Evolutionary conservation across 1,139 yeast species (phyloP).

Genomic region (Suhomyces maxii): DNA sequence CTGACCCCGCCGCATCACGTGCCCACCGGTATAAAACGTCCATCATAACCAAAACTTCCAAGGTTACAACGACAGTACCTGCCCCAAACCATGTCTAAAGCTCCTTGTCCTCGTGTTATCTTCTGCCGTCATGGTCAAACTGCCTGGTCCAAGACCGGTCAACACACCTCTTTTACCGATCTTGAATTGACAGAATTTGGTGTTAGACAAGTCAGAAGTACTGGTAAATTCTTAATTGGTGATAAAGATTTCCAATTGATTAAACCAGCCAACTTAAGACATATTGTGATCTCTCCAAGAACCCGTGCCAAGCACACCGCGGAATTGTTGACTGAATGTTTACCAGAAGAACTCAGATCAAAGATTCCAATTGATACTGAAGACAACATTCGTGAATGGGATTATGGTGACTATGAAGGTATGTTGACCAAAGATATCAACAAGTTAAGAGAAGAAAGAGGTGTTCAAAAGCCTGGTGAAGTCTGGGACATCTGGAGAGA

Average conservation of each 20-base stretch:
- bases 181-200: slow-evolving; percentile 77
- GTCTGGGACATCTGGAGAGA: slow-evolving; percentile 88
- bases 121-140: slow-evolving; percentile 90
- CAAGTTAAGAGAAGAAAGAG: slow-evolving; percentile 57
- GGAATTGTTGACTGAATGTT: slow-evolving; percentile 50
- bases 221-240: slow-evolving; percentile 73
- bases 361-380: slow-evolving; percentile 53
- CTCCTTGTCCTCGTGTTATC: slow-evolving; percentile 66
- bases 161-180: slow-evolving; percentile 85
- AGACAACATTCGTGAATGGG: slow-evolving; percentile 87
- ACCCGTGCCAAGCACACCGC: slow-evolving; percentile 74
- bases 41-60: no score
- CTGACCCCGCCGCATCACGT: neutral
- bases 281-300: slow-evolving; percentile 78
- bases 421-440: slow-evolving; percentile 65
- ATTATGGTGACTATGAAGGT: slow-evolving; percentile 95
- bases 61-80: neutral
- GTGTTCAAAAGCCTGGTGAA: slow-evolving; percentile 47
- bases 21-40: neutral
- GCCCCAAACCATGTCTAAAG: slow-evolving; percentile 3
- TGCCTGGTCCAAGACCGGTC: slow-evolving; percentile 93
- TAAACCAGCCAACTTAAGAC: slow-evolving; percentile 60
- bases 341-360: slow-evolving; percentile 49
- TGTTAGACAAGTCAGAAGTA: slow-evolving; percentile 66
- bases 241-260: slow-evolving; percentile 52